Evolutionary conservation across 2,329 filamentous ascomycete species (phyloP).

Genomic region (Colletotrichum ledebouriae): DNA sequence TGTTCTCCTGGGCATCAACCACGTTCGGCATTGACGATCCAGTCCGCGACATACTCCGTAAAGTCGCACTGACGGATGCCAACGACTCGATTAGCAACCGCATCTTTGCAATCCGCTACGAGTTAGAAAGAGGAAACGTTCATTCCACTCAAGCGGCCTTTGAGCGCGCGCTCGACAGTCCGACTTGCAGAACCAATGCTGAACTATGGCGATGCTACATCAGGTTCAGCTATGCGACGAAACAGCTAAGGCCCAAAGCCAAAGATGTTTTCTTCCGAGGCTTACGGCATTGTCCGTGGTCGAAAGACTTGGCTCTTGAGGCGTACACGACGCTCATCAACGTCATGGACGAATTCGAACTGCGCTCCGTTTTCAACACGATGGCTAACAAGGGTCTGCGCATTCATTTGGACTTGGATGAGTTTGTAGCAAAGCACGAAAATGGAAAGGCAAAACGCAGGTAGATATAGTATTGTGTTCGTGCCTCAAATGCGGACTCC

Average conservation of each 20-base stretch:
- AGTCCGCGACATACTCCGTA: conserved; percentile 74
- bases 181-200: conserved; percentile 55
- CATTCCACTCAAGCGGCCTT: conserved; percentile 66
- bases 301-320: conserved; percentile 64
- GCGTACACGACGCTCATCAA: conserved; percentile 61
- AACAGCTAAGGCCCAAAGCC: conserved; percentile 55
- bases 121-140: conserved; percentile 61
- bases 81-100: conserved; percentile 60
- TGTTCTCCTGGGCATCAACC: conserved; percentile 81
- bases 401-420: conserved; percentile 66
- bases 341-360: conserved; percentile 62
- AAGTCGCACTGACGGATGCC: conserved; percentile 58
- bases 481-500: too few relatives aligned
- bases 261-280: conserved; percentile 65
- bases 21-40: conserved; percentile 82
- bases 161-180: conserved; percentile 62
- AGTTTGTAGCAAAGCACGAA: conserved; percentile 56
- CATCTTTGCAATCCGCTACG: conserved; percentile 66
- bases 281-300: conserved; percentile 62
- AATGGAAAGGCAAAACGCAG: conserved; percentile 34
- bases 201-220: conserved; percentile 66
- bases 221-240: conserved; percentile 57
- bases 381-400: conserved; percentile 64
- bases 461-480: background rate
- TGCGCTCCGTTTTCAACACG: conserved; percentile 62